phyloP scores from a whole-genome alignment of 495 filamentous ascomycete genomes.

The Hypoxylon subgilvum region DNA sequence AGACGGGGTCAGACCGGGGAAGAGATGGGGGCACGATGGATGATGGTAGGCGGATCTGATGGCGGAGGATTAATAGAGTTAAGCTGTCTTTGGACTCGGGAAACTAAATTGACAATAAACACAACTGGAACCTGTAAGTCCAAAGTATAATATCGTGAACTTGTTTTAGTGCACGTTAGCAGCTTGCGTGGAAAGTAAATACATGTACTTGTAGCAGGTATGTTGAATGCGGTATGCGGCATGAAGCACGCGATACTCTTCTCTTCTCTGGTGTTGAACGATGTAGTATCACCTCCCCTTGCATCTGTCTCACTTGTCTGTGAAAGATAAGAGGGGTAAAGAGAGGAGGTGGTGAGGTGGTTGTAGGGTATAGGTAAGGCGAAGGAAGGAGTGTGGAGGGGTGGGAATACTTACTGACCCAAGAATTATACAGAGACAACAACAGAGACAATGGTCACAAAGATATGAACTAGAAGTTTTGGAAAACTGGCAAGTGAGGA shows the following conservation, averaged over 20 bases:
- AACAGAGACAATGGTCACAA: background rate
- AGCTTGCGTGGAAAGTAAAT: constrained; percentile 3
- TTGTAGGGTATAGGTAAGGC: constrained; percentile 1
- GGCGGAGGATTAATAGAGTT: background rate
- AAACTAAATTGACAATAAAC: constrained; percentile 21
- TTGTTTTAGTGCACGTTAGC: constrained; percentile 13
- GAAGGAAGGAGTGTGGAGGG: background rate
- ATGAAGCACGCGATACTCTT: background rate
- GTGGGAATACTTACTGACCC: background rate
- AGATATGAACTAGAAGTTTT: constrained; percentile 12
- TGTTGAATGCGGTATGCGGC: background rate
- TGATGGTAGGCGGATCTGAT: constrained; percentile 1
- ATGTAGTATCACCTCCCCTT: background rate
- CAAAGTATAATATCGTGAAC: constrained; percentile 16
- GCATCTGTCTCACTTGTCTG: constrained; percentile 14
- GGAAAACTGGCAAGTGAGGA: constrained; percentile 25
- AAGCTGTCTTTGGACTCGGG: constrained; percentile 2
- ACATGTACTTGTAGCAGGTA: background rate
- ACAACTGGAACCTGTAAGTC: constrained; percentile 8
- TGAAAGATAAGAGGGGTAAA: constrained; percentile 9
- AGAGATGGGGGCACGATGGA: background rate
- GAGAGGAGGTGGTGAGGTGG: background rate
- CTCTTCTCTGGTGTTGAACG: constrained; percentile 6
- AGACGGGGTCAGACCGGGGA: constrained; percentile 4
- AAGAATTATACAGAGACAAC: background rate